These are phyloP conservation scores for Viridothelium virens DNA, from an alignment of 495 filamentous ascomycete genomes.

Conservation along the genomic window DNA sequence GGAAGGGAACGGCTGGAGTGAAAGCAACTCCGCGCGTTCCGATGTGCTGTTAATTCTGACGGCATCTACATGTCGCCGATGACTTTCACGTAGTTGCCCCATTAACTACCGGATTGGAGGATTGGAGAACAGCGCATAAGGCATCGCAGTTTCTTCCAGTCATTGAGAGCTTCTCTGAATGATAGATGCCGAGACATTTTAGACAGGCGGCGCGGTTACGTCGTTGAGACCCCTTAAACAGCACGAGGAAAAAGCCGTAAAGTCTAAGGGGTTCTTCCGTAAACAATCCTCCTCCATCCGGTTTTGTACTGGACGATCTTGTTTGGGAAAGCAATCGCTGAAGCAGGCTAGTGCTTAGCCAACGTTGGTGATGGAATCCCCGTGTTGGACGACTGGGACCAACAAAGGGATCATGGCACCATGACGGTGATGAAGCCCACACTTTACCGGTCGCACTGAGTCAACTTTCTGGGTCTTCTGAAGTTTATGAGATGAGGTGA, in stretches of 20 bases:
- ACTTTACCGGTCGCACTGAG: too few relatives aligned
- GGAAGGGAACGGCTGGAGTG: neutral
- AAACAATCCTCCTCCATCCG: neutral
- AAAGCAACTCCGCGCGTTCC: neutral
- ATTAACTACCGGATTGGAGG: too few relatives aligned
- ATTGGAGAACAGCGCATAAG: too few relatives aligned
- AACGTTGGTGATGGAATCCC: neutral
- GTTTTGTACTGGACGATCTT: neutral
- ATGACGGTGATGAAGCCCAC: too few relatives aligned
- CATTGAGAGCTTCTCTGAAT: too few relatives aligned
- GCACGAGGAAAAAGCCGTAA: neutral
- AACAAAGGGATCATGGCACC: neutral
- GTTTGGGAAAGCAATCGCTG: neutral
- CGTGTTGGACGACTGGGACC: neutral
- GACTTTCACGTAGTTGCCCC: neutral
- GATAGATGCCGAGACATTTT: too few relatives aligned
- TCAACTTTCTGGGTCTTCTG: too few relatives aligned
- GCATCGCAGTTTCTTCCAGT: too few relatives aligned
- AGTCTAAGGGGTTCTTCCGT: neutral
- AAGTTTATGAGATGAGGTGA: neutral
- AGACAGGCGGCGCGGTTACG: too few relatives aligned
- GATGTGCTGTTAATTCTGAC: neutral
- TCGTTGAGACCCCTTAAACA: neutral
- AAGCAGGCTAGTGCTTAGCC: conserved; percentile 6
- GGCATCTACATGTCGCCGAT: neutral